phyloP scores from a whole-genome alignment of 1,284 basidiomycete species.

The Papiliotrema terrestris region DNA sequence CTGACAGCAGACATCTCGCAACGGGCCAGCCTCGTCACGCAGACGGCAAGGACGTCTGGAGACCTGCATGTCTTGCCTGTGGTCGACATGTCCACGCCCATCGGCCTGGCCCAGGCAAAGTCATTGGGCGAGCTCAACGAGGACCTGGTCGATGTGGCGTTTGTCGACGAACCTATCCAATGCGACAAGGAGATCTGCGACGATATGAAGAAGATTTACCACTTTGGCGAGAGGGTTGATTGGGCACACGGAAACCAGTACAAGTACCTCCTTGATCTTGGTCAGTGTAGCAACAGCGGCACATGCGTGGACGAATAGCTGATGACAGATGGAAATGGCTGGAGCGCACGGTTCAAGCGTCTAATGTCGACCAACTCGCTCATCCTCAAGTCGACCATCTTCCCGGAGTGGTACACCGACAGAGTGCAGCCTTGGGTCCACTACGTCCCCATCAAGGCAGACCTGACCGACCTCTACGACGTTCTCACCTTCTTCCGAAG shows the following conservation, averaged over 20 bases:
- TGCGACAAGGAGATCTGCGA: conserved; percentile 54
- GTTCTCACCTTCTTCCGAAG: conserved; percentile 58
- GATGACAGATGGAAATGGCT: conserved; percentile 30
- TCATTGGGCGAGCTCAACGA: conserved; percentile 52
- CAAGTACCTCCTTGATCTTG: conserved; percentile 64
- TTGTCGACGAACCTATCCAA: conserved; percentile 53
- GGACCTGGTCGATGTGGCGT: conserved; percentile 59
- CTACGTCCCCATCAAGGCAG: conserved; percentile 59
- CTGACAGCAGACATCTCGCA: conserved; percentile 51
- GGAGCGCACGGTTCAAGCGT: conserved; percentile 50
- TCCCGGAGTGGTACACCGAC: conserved; percentile 60
- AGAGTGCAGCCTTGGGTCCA: conserved; percentile 53
- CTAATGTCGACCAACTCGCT: conserved; percentile 62
- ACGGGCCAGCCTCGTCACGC: conserved; percentile 47
- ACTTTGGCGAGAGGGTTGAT: conserved; percentile 53
- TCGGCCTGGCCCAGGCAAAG: conserved; percentile 52
- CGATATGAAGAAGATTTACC: conserved; percentile 52
- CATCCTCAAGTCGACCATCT: conserved; percentile 62
- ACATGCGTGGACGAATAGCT: neutral
- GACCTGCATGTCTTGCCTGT: conserved; percentile 44
- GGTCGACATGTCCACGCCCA: conserved; percentile 28
- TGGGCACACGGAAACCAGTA: conserved; percentile 56
- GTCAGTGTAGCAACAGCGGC: conserved; percentile 19
- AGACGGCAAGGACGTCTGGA: conserved; percentile 46
- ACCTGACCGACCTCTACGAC: conserved; percentile 59